Evolutionary conservation across 306 rosid genomes (phyloP).

Genomic region (Acmispon strigosus): DNA sequence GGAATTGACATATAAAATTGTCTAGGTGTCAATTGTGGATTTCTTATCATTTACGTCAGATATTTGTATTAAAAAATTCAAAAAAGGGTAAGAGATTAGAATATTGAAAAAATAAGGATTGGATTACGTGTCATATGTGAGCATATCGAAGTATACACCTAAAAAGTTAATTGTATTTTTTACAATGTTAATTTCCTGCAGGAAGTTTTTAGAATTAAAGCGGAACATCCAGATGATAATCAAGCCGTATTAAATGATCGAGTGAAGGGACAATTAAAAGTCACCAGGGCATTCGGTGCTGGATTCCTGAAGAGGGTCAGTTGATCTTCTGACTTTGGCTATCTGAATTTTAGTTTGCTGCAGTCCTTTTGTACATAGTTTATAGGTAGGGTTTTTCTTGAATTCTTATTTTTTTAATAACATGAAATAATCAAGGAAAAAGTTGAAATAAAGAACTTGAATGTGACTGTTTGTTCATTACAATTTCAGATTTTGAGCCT

Average conservation of each 20-base stretch:
- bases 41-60: not conserved
- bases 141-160: not conserved
- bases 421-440: not conserved
- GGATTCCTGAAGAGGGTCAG: slow-evolving; percentile 69
- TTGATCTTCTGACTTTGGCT: slow-evolving; percentile 33
- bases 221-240: slow-evolving; percentile 58
- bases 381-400: slow-evolving; percentile 15
- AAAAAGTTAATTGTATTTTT: not conserved
- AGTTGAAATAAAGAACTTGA: not conserved
- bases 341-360: slow-evolving; percentile 35
- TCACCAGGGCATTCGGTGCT: slow-evolving; percentile 68
- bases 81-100: not conserved
- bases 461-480: not conserved
- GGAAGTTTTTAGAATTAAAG: slow-evolving; percentile 50
- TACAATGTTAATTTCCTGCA: slow-evolving; percentile 18
- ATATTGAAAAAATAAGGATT: not conserved
- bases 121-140: not conserved
- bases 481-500: not conserved
- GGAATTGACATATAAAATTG: not conserved
- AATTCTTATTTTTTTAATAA: not conserved
- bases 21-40: not conserved
- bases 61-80: not conserved
- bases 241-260: slow-evolving; percentile 52
- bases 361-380: slow-evolving; percentile 26
- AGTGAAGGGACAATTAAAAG: slow-evolving; percentile 66